Percentiles rank a stretch among this genome's conserved stretches.
These are phyloP conservation scores for Aureobasidium sp. DNA, from an alignment of 2,329 filamentous ascomycete species.

Conservation along the genomic window DNA sequence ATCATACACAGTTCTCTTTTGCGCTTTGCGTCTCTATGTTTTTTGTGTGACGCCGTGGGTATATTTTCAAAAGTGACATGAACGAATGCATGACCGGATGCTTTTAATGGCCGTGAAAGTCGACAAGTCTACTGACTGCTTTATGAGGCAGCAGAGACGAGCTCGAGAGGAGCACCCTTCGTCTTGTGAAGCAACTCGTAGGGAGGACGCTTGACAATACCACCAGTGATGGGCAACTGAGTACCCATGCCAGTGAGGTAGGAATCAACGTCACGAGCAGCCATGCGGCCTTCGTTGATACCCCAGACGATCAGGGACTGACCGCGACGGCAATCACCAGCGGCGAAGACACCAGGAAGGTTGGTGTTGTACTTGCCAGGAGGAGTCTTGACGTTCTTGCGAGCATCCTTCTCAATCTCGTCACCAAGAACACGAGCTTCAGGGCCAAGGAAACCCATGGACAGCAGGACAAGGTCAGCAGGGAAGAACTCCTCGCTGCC, in stretches of 20 bases:
- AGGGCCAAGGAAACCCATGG: slow-evolving; percentile 95
- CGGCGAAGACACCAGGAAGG: slow-evolving; percentile 80
- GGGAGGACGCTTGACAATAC: slow-evolving; percentile 80
- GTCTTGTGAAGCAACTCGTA: slow-evolving; percentile 55
- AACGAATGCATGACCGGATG: slow-evolving; percentile 1
- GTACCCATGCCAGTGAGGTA: slow-evolving; percentile 72
- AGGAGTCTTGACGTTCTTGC: slow-evolving; percentile 94
- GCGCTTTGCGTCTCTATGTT: neutral
- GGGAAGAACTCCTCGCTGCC: slow-evolving; percentile 94
- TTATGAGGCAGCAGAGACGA: slow-evolving; percentile 32
- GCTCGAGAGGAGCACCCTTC: slow-evolving; percentile 30
- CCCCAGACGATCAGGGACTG: slow-evolving; percentile 97
- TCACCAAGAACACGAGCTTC: slow-evolving; percentile 82
- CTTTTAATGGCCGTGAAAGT: neutral
- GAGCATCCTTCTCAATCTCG: slow-evolving; percentile 81
- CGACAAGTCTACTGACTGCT: neutral
- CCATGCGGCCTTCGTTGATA: slow-evolving; percentile 94
- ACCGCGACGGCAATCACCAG: slow-evolving; percentile 88
- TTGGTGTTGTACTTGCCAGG: slow-evolving; percentile 84
- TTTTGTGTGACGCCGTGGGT: neutral
- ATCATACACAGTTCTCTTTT: slow-evolving; percentile 2
- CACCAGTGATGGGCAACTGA: slow-evolving; percentile 79
- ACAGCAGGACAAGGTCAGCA: slow-evolving; percentile 85
- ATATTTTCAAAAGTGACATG: slow-evolving; percentile 11
- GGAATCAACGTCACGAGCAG: slow-evolving; percentile 83